A percentile compares a stretch with the other conserved stretches of the same genome.
These are phyloP conservation scores for Yamagishiella unicocca DNA, from an alignment of 139 green algal genomes.

Conservation along the genomic window DNA sequence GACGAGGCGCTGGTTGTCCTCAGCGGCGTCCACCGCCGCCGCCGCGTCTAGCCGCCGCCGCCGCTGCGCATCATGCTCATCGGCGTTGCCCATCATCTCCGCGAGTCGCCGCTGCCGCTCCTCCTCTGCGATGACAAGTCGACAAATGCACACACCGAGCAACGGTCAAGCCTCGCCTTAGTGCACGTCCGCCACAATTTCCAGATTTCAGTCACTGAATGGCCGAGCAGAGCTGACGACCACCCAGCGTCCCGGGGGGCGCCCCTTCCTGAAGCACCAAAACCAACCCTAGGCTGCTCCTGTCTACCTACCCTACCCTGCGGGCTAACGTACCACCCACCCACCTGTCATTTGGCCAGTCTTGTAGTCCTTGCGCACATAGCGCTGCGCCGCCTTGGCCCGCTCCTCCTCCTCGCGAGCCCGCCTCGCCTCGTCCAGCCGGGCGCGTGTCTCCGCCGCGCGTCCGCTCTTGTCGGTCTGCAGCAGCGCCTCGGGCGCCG, in stretches of 20 bases:
- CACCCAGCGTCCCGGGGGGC: no score
- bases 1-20: conserved; percentile 18
- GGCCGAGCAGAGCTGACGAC: no score
- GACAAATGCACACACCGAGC: no score
- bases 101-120: conserved; percentile 80
- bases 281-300: no score
- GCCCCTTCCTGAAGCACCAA: no score
- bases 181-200: no score
- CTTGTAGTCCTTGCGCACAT: conserved; percentile 68
- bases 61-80: conserved; percentile 78
- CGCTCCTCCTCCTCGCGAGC: conserved; percentile 72
- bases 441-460: conserved; percentile 67
- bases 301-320: no score
- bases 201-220: no score
- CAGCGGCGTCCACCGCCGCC: conserved; percentile 50
- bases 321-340: background rate
- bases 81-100: conserved; percentile 89
- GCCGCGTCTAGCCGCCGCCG: conserved; percentile 61
- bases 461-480: background rate
- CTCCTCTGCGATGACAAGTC: conserved; percentile 69
- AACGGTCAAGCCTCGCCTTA: no score
- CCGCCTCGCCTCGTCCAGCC: conserved; percentile 75
- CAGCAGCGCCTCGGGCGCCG: conserved; percentile 37
- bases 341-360: conserved; percentile 66
- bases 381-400: conserved; percentile 62